These are phyloP conservation scores for Barnettozyma californica DNA, from an alignment of 805 yeast species.

Conservation along the genomic window DNA sequence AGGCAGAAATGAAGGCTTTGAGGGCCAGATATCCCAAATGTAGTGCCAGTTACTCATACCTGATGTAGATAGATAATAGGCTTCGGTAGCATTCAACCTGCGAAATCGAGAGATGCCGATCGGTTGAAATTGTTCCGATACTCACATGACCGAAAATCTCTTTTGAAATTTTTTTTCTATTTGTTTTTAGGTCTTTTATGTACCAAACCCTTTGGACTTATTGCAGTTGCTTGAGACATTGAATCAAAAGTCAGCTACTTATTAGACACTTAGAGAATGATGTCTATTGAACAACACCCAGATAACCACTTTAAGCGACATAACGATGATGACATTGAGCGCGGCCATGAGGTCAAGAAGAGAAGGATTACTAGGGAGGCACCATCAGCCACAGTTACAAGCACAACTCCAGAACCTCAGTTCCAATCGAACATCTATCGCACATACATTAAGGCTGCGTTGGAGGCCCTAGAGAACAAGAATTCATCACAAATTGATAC, in stretches of 20 bases:
- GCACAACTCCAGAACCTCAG: background rate
- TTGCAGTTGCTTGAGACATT: background rate
- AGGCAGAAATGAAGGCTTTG: conserved; percentile 25
- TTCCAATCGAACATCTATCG: conserved; percentile 33
- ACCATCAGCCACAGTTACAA: background rate
- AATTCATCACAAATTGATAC: conserved; percentile 54
- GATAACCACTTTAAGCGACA: conserved; percentile 24
- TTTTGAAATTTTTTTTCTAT: background rate
- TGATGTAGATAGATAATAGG: background rate
- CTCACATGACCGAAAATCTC: background rate
- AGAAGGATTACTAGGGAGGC: conserved; percentile 9
- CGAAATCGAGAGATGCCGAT: too few species aligned
- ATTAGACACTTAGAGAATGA: conserved; percentile 13
- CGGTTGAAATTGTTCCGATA: background rate
- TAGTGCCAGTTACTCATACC: background rate
- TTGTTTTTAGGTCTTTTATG: background rate
- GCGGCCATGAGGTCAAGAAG: conserved; percentile 3
- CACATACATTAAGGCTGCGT: conserved; percentile 56
- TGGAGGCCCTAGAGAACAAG: conserved; percentile 60
- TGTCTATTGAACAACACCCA: conserved; percentile 24
- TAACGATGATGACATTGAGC: conserved; percentile 19
- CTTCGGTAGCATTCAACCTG: too few species aligned
- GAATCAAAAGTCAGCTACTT: background rate
- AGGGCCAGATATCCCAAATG: conserved; percentile 13
- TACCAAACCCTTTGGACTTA: background rate